These are phyloP conservation scores for Hymenoscyphus fraxineus DNA, from an alignment of 2,329 filamentous ascomycete species.

Conservation along the genomic window DNA sequence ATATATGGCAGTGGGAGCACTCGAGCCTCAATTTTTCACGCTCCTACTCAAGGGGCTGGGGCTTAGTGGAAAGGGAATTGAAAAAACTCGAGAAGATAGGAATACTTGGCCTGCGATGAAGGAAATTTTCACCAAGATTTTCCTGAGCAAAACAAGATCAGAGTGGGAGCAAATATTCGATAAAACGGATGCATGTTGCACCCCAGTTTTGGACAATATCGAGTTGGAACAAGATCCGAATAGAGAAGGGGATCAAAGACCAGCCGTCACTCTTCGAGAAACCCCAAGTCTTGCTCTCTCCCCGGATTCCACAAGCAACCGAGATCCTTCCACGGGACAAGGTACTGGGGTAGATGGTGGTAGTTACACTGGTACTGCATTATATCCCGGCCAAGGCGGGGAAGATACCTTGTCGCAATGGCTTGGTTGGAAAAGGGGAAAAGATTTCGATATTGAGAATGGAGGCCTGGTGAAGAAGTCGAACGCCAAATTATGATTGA, in stretches of 20 bases:
- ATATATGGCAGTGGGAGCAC: constrained; percentile 83
- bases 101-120: constrained; percentile 65
- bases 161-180: constrained; percentile 89
- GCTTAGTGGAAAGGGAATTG: constrained; percentile 50
- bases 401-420: constrained; percentile 65
- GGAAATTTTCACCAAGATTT: constrained; percentile 56
- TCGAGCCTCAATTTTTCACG: constrained; percentile 83
- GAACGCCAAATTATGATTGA: constrained; percentile 42
- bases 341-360: constrained; percentile 61
- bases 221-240: constrained; percentile 57
- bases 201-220: constrained; percentile 73
- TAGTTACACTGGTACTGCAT: constrained; percentile 59
- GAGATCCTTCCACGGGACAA: constrained; percentile 46
- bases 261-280: constrained; percentile 61
- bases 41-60: constrained; percentile 64
- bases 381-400: constrained; percentile 68
- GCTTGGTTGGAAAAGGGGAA: constrained; percentile 72
- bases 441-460: constrained; percentile 63
- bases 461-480: constrained; percentile 56
- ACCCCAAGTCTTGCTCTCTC: constrained; percentile 67
- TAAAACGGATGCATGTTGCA: constrained; percentile 86
- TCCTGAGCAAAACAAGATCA: constrained; percentile 63
- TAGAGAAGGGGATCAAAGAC: constrained; percentile 67
- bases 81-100: constrained; percentile 54
- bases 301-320: constrained; percentile 38